A percentile compares a stretch with the other conserved stretches of the same genome.
Conservation (phyloP, 805 yeast genomes). For the Isabelozyma gotoi region DNA sequence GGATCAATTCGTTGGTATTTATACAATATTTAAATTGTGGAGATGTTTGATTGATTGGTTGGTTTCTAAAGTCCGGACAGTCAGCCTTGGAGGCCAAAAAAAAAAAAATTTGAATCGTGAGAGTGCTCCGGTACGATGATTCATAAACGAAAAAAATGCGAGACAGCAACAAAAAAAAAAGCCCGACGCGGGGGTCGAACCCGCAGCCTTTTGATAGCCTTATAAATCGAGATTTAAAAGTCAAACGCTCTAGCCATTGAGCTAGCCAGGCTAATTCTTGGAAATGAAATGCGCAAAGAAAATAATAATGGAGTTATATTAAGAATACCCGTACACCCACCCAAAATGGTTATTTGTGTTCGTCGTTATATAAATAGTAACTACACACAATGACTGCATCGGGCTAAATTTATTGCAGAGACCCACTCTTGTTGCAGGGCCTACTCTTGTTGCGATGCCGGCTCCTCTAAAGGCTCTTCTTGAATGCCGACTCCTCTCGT, state of each 20-base stretch:
- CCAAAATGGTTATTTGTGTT: too few relatives aligned
- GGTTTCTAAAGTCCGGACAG: neutral
- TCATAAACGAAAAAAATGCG: neutral
- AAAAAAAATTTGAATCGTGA: neutral
- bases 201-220: slow-evolving; percentile 1
- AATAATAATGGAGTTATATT: too few relatives aligned
- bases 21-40: neutral
- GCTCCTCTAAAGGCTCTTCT: too few relatives aligned
- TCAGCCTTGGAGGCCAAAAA: neutral
- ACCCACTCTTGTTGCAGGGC: too few relatives aligned
- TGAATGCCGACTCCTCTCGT: too few relatives aligned
- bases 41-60: neutral
- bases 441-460: too few relatives aligned
- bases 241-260: slow-evolving; percentile 2
- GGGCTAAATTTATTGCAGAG: too few relatives aligned
- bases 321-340: neutral
- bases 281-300: too few relatives aligned
- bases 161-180: slow-evolving; percentile 1
- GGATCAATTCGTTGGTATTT: too few relatives aligned
- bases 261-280: slow-evolving; percentile 1
- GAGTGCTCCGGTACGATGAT: neutral
- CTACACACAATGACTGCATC: too few relatives aligned
- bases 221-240: neutral
- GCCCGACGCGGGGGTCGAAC: slow-evolving; percentile 3
- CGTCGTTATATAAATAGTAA: too few relatives aligned